Conservation (phyloP, 441 rosid genomes). For the Sinapis alba region DNA sequence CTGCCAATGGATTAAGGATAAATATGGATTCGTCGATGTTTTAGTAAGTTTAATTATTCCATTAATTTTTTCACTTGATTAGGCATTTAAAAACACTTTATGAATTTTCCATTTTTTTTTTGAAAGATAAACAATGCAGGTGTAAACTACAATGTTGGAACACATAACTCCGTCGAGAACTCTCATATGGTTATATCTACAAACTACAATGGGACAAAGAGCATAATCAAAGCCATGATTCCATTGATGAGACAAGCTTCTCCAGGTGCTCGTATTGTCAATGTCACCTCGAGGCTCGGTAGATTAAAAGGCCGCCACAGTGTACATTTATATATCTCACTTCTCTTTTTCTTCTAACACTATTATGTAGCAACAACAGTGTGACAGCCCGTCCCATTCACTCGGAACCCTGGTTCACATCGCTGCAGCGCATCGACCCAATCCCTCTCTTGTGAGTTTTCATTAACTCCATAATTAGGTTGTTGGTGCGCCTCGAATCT, state of each 20-base stretch:
- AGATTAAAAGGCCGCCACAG: slow-evolving; percentile 79
- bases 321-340: slow-evolving; percentile 54
- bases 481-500: no score
- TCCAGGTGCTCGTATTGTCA: slow-evolving; percentile 83
- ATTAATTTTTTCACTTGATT: no score
- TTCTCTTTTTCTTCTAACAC: no score
- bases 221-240: slow-evolving; percentile 73
- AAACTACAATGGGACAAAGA: slow-evolving; percentile 85
- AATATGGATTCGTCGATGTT: slow-evolving; percentile 69
- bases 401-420: no score
- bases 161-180: slow-evolving; percentile 69
- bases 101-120: background rate
- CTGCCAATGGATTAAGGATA: slow-evolving; percentile 59
- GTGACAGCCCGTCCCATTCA: no score
- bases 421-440: no score
- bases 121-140: slow-evolving; percentile 94
- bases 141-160: slow-evolving; percentile 74
- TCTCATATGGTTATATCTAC: slow-evolving; percentile 67
- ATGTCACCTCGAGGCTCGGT: slow-evolving; percentile 83
- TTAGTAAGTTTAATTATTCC: slow-evolving; percentile 50
- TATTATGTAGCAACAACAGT: no score
- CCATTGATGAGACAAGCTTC: slow-evolving; percentile 79
- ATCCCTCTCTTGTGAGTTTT: no score
- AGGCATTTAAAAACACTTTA: background rate
- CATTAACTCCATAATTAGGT: no score